A percentile compares a stretch with the other conserved stretches of the same genome.
Conservation (phyloP, 768 basidiomycete species). For the Tulasnella calospora region DNA sequence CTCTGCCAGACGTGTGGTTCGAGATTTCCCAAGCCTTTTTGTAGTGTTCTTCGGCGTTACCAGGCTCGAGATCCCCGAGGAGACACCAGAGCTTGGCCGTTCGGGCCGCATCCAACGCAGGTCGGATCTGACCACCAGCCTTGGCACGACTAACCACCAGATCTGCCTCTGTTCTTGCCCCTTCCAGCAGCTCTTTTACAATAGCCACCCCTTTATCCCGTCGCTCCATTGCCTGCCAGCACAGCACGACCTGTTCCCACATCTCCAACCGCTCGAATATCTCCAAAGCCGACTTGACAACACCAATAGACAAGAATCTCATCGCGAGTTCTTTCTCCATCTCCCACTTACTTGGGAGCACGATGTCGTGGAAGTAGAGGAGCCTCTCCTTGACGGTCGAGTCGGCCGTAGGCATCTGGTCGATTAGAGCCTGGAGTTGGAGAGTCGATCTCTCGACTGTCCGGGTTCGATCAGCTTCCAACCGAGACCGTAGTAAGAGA, state of each 20-base stretch:
- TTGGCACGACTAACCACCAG: conserved; percentile 58
- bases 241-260: conserved; percentile 96
- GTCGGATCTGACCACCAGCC: conserved; percentile 40
- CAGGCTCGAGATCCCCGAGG: conserved; percentile 83
- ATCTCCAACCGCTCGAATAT: conserved; percentile 93
- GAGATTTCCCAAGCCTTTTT: conserved; percentile 81
- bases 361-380: conserved; percentile 71
- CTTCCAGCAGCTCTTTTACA: conserved; percentile 80
- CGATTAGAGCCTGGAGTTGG: conserved; percentile 91
- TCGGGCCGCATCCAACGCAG: conserved; percentile 55
- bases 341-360: conserved; percentile 87
- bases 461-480: conserved; percentile 81
- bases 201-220: conserved; percentile 72
- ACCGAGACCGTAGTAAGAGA: conserved; percentile 83
- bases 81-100: conserved; percentile 94
- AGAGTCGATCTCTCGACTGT: conserved; percentile 90
- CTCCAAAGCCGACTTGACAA: conserved; percentile 82
- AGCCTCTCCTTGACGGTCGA: conserved; percentile 70
- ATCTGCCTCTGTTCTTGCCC: conserved; percentile 78
- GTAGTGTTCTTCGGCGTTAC: conserved; percentile 67
- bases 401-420: conserved; percentile 91
- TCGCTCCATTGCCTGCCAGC: conserved; percentile 76
- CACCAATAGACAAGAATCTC: conserved; percentile 79
- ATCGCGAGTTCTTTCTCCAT: conserved; percentile 85
- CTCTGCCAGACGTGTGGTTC: conserved; percentile 71